These are phyloP conservation scores for Cordyceps fumosorosea DNA, from an alignment of 2,329 filamentous ascomycete genomes.

Conservation along the genomic window DNA sequence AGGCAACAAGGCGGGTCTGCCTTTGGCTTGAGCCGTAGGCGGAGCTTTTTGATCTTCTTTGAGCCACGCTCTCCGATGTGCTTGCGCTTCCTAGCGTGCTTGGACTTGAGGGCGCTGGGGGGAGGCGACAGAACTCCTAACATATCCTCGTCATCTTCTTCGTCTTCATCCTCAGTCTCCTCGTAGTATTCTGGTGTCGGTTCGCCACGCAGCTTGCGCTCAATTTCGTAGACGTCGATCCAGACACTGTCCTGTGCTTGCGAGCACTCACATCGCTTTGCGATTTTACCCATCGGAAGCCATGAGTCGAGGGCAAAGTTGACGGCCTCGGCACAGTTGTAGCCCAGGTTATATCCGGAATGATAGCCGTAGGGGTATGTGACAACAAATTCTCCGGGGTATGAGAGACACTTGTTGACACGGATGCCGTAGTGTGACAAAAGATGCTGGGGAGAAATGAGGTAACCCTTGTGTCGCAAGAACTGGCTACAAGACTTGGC, in stretches of 20 bases:
- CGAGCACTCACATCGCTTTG: slow-evolving; percentile 94
- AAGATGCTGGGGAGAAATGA: slow-evolving; percentile 86
- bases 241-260: slow-evolving; percentile 95
- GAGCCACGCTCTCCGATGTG: slow-evolving; percentile 29
- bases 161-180: slow-evolving; percentile 62
- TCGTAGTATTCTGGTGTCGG: slow-evolving; percentile 72
- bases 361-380: slow-evolving; percentile 98
- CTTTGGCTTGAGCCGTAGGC: slow-evolving; percentile 64
- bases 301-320: slow-evolving; percentile 96
- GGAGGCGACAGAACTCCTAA: slow-evolving; percentile 75
- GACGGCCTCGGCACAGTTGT: slow-evolving; percentile 97
- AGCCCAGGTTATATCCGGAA: slow-evolving; percentile 94
- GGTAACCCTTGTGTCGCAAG: slow-evolving; percentile 91
- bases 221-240: slow-evolving; percentile 94
- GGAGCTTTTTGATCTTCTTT: slow-evolving; percentile 70
- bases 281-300: slow-evolving; percentile 90
- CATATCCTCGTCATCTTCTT: slow-evolving; percentile 48
- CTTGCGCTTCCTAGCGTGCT: slow-evolving; percentile 57
- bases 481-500: slow-evolving; percentile 96
- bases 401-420: slow-evolving; percentile 91
- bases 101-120: slow-evolving; percentile 61
- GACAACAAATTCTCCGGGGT: slow-evolving; percentile 96
- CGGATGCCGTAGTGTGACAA: slow-evolving; percentile 88
- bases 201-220: slow-evolving; percentile 87
- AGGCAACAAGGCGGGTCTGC: slow-evolving; percentile 78